Percentiles rank a stretch among this genome's conserved stretches.
Evolutionary conservation across 2,329 filamentous ascomycete genomes (phyloP).

Genomic region (Monosporascus sp.): DNA sequence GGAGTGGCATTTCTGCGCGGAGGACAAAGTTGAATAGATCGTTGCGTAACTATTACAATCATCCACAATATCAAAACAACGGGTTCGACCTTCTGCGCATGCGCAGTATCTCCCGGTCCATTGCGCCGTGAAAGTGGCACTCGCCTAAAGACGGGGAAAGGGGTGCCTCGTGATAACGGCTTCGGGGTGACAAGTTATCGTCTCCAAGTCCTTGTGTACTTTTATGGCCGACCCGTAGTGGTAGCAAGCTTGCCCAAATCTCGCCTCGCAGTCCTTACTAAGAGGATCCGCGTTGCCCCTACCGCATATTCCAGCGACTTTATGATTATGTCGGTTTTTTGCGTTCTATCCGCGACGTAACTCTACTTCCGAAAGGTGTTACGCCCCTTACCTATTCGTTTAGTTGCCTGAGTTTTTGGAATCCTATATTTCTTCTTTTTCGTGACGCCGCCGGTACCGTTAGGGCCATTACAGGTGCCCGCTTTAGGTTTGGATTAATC

Average conservation of each 20-base stretch:
- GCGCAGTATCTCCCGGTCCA: no score
- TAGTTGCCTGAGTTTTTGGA: conserved; percentile 1
- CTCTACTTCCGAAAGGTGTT: conserved; percentile 12
- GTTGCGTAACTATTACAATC: no score
- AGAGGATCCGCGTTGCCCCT: conserved; percentile 3
- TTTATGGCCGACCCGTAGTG: conserved; percentile 18
- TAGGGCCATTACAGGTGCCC: background rate
- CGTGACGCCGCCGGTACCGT: background rate
- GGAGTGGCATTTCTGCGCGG: no score
- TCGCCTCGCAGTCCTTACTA: conserved; percentile 2
- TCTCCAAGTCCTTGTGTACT: conserved; percentile 1
- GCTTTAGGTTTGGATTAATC: conserved; percentile 5
- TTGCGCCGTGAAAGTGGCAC: no score
- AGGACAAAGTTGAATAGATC: no score
- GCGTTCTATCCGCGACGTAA: conserved; percentile 8
- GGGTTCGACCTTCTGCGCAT: no score
- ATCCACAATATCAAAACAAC: no score
- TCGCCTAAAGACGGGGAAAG: no score
- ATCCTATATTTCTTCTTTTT: conserved; percentile 8
- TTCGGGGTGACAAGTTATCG: conserved; percentile 2
- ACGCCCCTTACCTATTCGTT: no score
- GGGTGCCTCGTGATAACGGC: background rate
- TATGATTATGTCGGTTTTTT: conserved; percentile 10
- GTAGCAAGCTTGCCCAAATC: conserved; percentile 17
- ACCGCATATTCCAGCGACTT: conserved; percentile 10